Evolutionary conservation across 2,329 filamentous ascomycete species (phyloP).

Genomic region (Verticillium isaacii): DNA sequence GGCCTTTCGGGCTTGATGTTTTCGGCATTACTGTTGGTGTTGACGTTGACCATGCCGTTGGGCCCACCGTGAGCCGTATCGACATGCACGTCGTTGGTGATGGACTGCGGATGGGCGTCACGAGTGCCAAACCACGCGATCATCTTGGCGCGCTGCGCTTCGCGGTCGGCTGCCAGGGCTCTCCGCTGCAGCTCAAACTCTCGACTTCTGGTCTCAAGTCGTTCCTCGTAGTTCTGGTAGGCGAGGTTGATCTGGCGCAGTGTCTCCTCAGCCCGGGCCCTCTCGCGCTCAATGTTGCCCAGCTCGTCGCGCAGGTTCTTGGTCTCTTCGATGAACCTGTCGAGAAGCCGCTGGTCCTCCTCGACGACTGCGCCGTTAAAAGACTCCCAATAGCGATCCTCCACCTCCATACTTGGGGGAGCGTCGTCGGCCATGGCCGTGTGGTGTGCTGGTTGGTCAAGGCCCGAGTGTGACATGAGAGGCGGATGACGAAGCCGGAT

Average conservation of each 20-base stretch:
- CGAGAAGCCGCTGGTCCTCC: neutral
- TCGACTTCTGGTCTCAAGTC: neutral
- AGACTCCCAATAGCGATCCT: neutral
- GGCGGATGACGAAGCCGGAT: neutral
- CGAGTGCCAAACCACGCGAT: neutral
- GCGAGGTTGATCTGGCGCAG: neutral
- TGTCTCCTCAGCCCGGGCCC: neutral
- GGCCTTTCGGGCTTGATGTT: neutral
- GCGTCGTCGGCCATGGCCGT: neutral
- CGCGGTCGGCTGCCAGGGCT: neutral
- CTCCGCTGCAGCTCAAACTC: neutral
- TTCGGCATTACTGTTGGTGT: neutral
- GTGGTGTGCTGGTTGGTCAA: neutral
- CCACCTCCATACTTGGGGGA: neutral
- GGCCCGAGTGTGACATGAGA: neutral
- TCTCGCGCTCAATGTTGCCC: neutral
- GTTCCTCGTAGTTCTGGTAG: neutral
- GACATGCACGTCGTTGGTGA: neutral
- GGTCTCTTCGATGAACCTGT: neutral
- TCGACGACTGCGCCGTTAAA: neutral
- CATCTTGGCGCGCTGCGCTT: neutral
- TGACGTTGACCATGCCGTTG: neutral
- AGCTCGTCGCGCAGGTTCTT: neutral
- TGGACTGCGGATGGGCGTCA: neutral
- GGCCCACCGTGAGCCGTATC: neutral